Evolutionary conservation across 805 yeast species (phyloP), one percentile per base, ranked within the genome.

Genomic region (Metschnikowia corniflorae): DNA sequence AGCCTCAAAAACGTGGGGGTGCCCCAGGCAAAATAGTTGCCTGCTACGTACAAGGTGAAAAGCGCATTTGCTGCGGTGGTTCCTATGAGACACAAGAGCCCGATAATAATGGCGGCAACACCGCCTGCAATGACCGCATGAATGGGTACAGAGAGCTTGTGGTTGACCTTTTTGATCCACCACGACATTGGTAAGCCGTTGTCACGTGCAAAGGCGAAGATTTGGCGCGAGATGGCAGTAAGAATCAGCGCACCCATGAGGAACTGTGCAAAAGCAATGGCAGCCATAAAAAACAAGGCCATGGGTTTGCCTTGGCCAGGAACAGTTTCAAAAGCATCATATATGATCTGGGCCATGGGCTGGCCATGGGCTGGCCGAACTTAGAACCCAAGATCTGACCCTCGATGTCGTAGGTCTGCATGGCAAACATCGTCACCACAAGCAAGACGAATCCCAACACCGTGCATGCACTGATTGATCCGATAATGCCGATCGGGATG

Each of bases 171-270:
- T 46, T 79, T 77, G 44, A 82, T 70, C 50, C 63, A 64, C 40
- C 42, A 35, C 35, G 44, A 37, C 45, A 79, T 64, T 8, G 89
- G 89, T 39, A 82, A 66, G 10, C 87, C 87, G 50, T 80, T 78
- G 55, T 82, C 91, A 61, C 91, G 73, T 26, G 85, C 78, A 55
- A 81, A 79, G 1, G 87, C 86, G 78, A 83, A 82, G 32, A 79
- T 68, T 56, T 80, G 87, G 56, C 87, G 71, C 5, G 85, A 78
- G 5, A 75, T 70, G 7, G 86, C 86, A 32, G 79, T 70, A 32
- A 78, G 61, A 37, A 75, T 70, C 4, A 82, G 75, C 17, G 76
- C 68, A n/a, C 83, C 82, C 86, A 80, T 81, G 35, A 79, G 60
- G 55, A 74, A 77, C 54, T 79, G 86, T 15, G 82, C 77, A 43